These are phyloP conservation scores for Trichoderma polysporum DNA, from an alignment of 2,329 filamentous ascomycete genomes.

Conservation along the genomic window DNA sequence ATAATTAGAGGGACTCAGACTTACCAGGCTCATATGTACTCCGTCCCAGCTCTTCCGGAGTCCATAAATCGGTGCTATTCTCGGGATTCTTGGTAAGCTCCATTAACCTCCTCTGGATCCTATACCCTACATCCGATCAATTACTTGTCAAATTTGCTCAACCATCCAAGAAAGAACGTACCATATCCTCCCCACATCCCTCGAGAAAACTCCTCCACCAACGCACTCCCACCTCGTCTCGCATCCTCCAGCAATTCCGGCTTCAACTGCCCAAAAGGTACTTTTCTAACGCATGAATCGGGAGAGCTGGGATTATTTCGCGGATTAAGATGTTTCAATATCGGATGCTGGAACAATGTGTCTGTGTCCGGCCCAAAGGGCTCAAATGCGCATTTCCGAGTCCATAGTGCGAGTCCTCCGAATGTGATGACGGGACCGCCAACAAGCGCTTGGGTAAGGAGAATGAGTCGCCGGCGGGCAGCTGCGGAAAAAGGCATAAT, in stretches of 20 bases:
- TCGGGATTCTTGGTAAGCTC: neutral
- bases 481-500: neutral
- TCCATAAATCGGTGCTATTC: neutral
- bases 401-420: neutral
- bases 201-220: neutral
- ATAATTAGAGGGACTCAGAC: neutral
- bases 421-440: neutral
- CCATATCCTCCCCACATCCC: conserved; percentile 5
- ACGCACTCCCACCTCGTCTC: neutral
- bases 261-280: neutral
- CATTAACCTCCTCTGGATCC: neutral
- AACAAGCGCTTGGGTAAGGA: neutral
- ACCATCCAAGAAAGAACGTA: neutral
- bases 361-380: neutral
- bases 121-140: neutral
- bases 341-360: neutral
- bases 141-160: neutral
- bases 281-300: neutral
- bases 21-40: neutral
- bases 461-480: neutral
- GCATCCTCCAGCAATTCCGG: neutral
- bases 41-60: neutral
- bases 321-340: neutral
- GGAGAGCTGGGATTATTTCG: neutral
- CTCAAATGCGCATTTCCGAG: neutral